These are phyloP conservation scores for Trypanosoma rangeli DNA, from an alignment of 208 protist genomes.

Conservation along the genomic window DNA sequence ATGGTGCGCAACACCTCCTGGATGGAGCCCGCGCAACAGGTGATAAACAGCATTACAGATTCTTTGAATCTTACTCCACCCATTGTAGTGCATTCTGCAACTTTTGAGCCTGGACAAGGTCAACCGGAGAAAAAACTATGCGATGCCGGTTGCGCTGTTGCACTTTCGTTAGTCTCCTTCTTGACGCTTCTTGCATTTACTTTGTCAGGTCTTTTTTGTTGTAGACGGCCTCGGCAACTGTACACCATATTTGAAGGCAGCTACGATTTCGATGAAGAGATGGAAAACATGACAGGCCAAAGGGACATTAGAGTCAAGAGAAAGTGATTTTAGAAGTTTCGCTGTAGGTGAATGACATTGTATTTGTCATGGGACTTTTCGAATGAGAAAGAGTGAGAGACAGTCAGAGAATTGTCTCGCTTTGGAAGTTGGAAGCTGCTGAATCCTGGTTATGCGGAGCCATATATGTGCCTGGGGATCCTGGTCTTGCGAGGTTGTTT, in stretches of 20 bases:
- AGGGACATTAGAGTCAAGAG: constrained; percentile 1
- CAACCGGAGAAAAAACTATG: neutral
- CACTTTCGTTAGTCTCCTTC: neutral
- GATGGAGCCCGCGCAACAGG: constrained; percentile 11
- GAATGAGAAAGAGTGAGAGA: too few relatives aligned
- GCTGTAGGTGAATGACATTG: too few relatives aligned
- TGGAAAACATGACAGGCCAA: neutral
- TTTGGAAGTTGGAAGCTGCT: too few relatives aligned
- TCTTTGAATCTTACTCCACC: neutral
- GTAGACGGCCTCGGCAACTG: neutral
- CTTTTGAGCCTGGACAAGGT: constrained; percentile 9
- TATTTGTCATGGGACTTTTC: too few relatives aligned
- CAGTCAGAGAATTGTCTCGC: too few relatives aligned
- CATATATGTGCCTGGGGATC: too few relatives aligned
- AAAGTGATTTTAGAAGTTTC: neutral
- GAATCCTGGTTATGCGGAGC: too few relatives aligned
- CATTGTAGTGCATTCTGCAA: constrained; percentile 27
- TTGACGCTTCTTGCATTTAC: constrained; percentile 3
- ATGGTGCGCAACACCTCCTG: constrained; percentile 27
- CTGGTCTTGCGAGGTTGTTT: neutral
- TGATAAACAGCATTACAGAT: neutral
- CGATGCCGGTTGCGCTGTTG: constrained; percentile 7
- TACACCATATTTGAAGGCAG: neutral
- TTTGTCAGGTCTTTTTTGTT: neutral
- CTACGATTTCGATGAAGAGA: constrained; percentile 7